phyloP scores from a whole-genome alignment of 1,284 basidiomycete species.

The Ceratobasidium sp. region DNA sequence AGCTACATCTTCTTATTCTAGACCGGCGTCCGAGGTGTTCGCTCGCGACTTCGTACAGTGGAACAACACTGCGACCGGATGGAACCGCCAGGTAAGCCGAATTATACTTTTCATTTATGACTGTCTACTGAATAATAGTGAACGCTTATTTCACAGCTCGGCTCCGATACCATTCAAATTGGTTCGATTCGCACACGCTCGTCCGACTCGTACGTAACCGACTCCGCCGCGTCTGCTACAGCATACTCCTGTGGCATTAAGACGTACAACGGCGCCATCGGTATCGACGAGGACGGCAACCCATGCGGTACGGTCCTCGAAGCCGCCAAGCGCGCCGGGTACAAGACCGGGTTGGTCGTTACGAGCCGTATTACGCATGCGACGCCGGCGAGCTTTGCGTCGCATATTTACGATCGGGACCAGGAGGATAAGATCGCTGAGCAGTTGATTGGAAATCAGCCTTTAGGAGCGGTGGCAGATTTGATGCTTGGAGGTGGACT shows the following conservation, averaged over 20 bases:
- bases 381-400: slow-evolving; percentile 53
- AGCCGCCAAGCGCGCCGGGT: slow-evolving; percentile 55
- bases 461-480: slow-evolving; percentile 53
- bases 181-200: slow-evolving; percentile 54
- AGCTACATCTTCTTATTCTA: neutral
- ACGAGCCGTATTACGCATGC: slow-evolving; percentile 56
- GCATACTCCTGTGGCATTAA: slow-evolving; percentile 55
- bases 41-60: slow-evolving; percentile 53
- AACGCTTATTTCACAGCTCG: too few species aligned
- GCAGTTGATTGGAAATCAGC: slow-evolving; percentile 54
- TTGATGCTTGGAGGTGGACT: slow-evolving; percentile 55
- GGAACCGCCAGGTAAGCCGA: slow-evolving; percentile 36
- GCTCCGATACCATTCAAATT: slow-evolving; percentile 54
- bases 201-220: slow-evolving; percentile 55
- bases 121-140: too few species aligned
- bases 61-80: slow-evolving; percentile 41
- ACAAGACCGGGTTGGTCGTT: slow-evolving; percentile 54
- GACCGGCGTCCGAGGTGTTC: slow-evolving; percentile 56
- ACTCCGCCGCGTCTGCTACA: slow-evolving; percentile 55
- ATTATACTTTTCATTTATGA: neutral
- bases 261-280: slow-evolving; percentile 55
- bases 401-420: slow-evolving; percentile 55
- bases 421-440: slow-evolving; percentile 54
- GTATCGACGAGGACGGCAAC: slow-evolving; percentile 54
- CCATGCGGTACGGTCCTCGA: slow-evolving; percentile 56